Conservation (phyloP, 2,329 filamentous ascomycete genomes). For the Orbilia brochopaga region DNA sequence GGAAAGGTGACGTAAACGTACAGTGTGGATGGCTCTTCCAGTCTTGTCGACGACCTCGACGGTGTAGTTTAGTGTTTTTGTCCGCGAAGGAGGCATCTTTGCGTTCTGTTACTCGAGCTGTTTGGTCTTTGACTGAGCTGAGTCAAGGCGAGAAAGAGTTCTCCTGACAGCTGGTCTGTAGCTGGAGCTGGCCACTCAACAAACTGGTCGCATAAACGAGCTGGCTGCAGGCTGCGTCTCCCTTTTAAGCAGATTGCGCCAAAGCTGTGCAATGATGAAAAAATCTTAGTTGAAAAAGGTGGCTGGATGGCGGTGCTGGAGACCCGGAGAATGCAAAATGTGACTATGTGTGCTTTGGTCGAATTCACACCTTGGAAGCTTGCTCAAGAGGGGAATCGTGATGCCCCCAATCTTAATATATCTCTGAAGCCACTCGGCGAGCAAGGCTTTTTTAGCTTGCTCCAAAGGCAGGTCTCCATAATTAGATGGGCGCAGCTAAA, state of each 20-base stretch:
- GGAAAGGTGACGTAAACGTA: constrained; percentile 46
- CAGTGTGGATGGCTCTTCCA: constrained; percentile 53
- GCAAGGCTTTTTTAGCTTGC: constrained; percentile 1
- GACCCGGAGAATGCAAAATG: too few species aligned
- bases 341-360: background rate
- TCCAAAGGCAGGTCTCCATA: constrained; percentile 33
- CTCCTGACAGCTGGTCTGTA: constrained; percentile 4
- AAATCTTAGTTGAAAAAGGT: background rate
- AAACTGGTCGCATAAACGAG: constrained; percentile 5
- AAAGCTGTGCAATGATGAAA: background rate
- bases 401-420: constrained; percentile 5
- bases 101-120: constrained; percentile 17
- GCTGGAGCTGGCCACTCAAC: constrained; percentile 3
- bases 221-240: background rate
- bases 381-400: background rate
- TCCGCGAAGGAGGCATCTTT: constrained; percentile 21
- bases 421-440: constrained; percentile 26
- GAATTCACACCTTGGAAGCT: background rate
- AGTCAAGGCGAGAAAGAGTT: constrained; percentile 8
- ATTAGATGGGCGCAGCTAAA: constrained; percentile 44
- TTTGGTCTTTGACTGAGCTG: constrained; percentile 23
- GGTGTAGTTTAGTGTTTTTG: constrained; percentile 45
- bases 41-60: constrained; percentile 54
- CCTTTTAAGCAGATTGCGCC: background rate
- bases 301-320: background rate